Evolutionary conservation across 345 rosid species (phyloP), one percentile per base, ranked within the genome.

Genomic region (Syzygium aromaticum): DNA sequence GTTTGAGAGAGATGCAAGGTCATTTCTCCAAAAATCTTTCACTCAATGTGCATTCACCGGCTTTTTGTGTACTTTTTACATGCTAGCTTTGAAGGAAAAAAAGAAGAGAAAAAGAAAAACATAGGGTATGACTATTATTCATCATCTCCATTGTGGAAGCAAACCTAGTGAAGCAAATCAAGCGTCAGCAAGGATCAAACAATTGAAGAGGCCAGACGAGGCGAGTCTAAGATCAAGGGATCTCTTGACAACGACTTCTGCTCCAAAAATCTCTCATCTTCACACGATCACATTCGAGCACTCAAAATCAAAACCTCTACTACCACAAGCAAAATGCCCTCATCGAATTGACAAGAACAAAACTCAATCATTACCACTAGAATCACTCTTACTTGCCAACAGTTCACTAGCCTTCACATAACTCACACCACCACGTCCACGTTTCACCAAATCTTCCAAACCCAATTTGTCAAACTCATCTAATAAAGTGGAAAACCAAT

Each of bases 331-430:
- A 59, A 5, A 59, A n/a, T n/a, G 73, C 73, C 30, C 30, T 59
- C 8, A 59, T 59, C 11, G 16, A 59, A 59, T 14, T 15, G n/a
- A 43, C 22, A 51, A 80, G 84, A 38, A 6, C 27, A 80, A 80
- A 43, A 80, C 28, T 80, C 84, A 77, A 77, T 46, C 23, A 38
- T 0, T 16, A 11, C n/a, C 8, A 30, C 52, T 43, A 43, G 27
- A 80, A 80, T 51, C 84, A 82, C 9, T 80, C 27, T 82, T 13
- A 38, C 8, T 95, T 94, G 93, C 92, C 88, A 93, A 89, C 83
- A 91, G 87, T 84, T 92, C 94, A 86, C 92, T 87, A 2, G 94
- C 97, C 86, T 85, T 92, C 51, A 86, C 87, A 86, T 87, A 92
- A 21, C 90, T 90, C 33, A 84, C 85, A 3, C 59, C 73, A 6